Percentiles rank a stretch among this genome's conserved stretches.
Conservation (phyloP, 805 yeast species). For the Wickerhamomyces xylosicus region DNA sequence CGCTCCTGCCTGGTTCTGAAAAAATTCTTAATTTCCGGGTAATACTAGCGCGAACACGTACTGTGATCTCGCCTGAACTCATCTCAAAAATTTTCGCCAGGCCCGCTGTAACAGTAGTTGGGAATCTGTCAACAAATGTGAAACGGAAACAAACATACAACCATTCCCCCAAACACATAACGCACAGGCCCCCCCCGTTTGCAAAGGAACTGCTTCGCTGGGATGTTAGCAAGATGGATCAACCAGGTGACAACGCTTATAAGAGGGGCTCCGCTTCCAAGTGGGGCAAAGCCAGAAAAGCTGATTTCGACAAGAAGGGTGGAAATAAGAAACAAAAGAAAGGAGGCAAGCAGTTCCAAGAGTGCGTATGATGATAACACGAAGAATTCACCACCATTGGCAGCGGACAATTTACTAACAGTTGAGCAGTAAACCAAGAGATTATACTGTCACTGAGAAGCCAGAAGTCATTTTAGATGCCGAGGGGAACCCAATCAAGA, state of each 20-base stretch:
- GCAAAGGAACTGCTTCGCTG: neutral
- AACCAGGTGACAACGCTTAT: conserved; percentile 28
- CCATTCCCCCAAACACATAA: no score
- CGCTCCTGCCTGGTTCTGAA: no score
- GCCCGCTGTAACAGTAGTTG: no score
- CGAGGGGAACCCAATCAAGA: conserved; percentile 49
- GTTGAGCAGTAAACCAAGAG: conserved; percentile 6
- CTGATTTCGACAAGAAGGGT: conserved; percentile 10
- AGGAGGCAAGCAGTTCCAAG: conserved; percentile 16
- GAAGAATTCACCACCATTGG: neutral
- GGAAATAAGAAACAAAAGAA: conserved; percentile 13
- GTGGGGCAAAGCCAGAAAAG: conserved; percentile 19
- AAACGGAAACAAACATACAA: no score
- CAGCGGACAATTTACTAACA: conserved; percentile 6
- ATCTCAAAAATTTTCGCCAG: no score
- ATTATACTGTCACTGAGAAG: conserved; percentile 9
- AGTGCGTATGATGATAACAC: conserved; percentile 11
- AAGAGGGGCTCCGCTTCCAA: conserved; percentile 32
- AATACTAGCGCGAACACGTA: no score
- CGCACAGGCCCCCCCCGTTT: no score
- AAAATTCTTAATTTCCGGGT: no score
- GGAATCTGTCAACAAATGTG: no score
- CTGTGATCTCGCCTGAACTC: no score
- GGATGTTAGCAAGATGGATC: conserved; percentile 16
- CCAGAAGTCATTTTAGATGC: conserved; percentile 35